Conservation (phyloP, 78 protist species). For the slime mould (Dictyostelium discoideum) region dicty_2.7 NC_007089.4:2775501-2776000, state of each 20-base stretch:
- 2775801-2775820: slow-evolving; percentile 32
- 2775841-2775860: neutral
- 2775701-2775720: slow-evolving; percentile 53
- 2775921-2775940: slow-evolving; percentile 59
- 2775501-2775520: slow-evolving; percentile 17
- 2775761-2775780: slow-evolving; percentile 32
- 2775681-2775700: slow-evolving; percentile 21
- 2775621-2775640: slow-evolving; percentile 10
- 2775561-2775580: neutral
- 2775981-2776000: slow-evolving; percentile 26
- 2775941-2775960: slow-evolving; percentile 39
- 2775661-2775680: slow-evolving; percentile 64
- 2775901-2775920: slow-evolving; percentile 71
- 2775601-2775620: neutral
- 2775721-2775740: slow-evolving; percentile 60
- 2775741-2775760: slow-evolving; percentile 42
- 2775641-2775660: slow-evolving; percentile 33
- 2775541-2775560: neutral
- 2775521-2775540: neutral
- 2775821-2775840: slow-evolving; percentile 28
- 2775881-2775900: slow-evolving; percentile 44
- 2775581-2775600: neutral
- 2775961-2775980: slow-evolving; percentile 46
- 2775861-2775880: slow-evolving; percentile 60
- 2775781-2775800: slow-evolving; percentile 30